Percentiles rank a stretch among this genome's conserved stretches.
Evolutionary conservation across 768 basidiomycete species (phyloP).

Genomic region (Ephemerocybe angulata): DNA sequence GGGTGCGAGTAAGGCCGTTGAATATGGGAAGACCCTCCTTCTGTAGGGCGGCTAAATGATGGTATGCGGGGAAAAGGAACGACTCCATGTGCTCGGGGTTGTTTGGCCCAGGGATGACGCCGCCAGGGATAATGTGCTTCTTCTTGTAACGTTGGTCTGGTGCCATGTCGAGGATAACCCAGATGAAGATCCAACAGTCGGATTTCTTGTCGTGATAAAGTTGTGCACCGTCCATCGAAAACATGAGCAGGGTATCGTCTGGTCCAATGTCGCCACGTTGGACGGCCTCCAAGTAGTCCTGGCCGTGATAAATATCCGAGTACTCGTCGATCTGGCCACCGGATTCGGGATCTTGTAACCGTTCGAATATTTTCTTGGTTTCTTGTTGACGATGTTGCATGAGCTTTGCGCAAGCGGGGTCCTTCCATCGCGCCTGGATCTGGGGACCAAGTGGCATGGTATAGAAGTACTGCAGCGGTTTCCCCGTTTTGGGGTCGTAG

Average conservation of each 20-base stretch:
- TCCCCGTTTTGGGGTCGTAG: conserved; percentile 19
- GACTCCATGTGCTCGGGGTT: conserved; percentile 30
- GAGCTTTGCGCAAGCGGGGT: conserved; percentile 16
- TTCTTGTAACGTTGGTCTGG: conserved; percentile 24
- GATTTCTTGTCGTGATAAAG: conserved; percentile 33
- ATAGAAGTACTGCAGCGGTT: conserved; percentile 25
- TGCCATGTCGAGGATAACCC: conserved; percentile 21
- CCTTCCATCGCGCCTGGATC: conserved; percentile 32
- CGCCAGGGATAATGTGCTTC: conserved; percentile 18
- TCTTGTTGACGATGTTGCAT: conserved; percentile 24
- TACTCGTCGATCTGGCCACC: conserved; percentile 19
- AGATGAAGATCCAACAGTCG: conserved; percentile 29
- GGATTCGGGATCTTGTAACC: conserved; percentile 6
- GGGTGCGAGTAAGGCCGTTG: conserved; percentile 17
- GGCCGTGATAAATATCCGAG: conserved; percentile 28
- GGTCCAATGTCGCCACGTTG: conserved; percentile 17
- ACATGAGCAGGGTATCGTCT: conserved; percentile 24
- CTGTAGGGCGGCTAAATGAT: conserved; percentile 30
- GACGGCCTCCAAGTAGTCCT: conserved; percentile 25
- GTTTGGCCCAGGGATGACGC: conserved; percentile 26
- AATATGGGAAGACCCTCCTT: conserved; percentile 28
- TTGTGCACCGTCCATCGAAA: conserved; percentile 36
- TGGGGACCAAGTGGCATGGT: conserved; percentile 43
- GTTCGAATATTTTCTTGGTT: conserved; percentile 20
- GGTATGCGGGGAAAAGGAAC: conserved; percentile 30